phyloP scores from a whole-genome alignment of 2,329 filamentous ascomycete species.

The Arthroderma sp. region DNA sequence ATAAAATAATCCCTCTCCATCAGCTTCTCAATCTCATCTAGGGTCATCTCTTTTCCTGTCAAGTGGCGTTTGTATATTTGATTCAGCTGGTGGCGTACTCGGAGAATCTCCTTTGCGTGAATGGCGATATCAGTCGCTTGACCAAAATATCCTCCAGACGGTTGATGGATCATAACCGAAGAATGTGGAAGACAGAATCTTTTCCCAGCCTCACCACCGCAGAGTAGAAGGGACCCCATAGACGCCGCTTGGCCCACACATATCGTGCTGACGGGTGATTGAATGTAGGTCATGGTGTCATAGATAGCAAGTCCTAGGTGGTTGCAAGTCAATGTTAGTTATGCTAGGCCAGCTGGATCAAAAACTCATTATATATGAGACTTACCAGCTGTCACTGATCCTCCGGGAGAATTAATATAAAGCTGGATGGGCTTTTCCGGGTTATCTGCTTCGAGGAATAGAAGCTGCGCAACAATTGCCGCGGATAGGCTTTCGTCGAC shows the following conservation, averaged over 20 bases:
- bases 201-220: constrained; percentile 73
- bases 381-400: constrained; percentile 69
- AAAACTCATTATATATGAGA: neutral
- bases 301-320: constrained; percentile 63
- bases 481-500: constrained; percentile 85
- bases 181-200: constrained; percentile 85
- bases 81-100: constrained; percentile 75
- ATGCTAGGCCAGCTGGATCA: neutral
- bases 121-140: constrained; percentile 78
- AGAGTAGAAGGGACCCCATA: constrained; percentile 83
- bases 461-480: constrained; percentile 87
- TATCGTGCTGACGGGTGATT: constrained; percentile 82
- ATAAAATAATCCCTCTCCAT: constrained; percentile 98
- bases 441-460: constrained; percentile 95
- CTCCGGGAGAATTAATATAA: constrained; percentile 95
- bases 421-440: constrained; percentile 91
- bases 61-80: constrained; percentile 79
- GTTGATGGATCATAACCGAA: constrained; percentile 95
- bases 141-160: constrained; percentile 60
- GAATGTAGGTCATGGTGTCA: constrained; percentile 97
- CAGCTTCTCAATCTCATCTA: constrained; percentile 79
- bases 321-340: neutral
- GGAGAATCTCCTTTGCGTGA: constrained; percentile 90
- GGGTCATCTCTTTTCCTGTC: constrained; percentile 56
- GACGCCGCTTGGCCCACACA: constrained; percentile 89